A percentile compares a stretch with the other conserved stretches of the same genome.
These are phyloP conservation scores for Xylaria flabelliformis DNA, from an alignment of 495 filamentous ascomycete genomes.

Conservation along the genomic window DNA sequence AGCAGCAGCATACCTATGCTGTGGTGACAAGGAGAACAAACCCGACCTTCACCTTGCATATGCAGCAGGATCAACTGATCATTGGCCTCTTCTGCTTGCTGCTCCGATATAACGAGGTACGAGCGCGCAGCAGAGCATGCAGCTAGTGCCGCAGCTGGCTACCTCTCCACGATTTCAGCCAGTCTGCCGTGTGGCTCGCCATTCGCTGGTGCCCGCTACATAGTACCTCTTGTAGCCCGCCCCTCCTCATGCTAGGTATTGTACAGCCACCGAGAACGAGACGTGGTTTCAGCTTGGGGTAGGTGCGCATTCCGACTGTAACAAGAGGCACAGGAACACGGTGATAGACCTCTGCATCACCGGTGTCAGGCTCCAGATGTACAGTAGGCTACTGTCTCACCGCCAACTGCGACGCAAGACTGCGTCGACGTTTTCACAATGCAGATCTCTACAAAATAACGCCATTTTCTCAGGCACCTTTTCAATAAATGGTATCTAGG, in stretches of 20 bases:
- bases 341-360: neutral
- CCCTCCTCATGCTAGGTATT: conserved; percentile 6
- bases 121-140: conserved; percentile 23
- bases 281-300: conserved; percentile 23
- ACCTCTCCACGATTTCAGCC: conserved; percentile 15
- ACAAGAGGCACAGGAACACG: neutral
- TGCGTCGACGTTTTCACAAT: neutral
- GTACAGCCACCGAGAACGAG: conserved; percentile 14
- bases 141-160: conserved; percentile 23
- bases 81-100: conserved; percentile 7
- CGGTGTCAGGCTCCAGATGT: neutral
- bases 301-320: conserved; percentile 19
- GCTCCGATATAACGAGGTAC: conserved; percentile 14
- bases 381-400: conserved; percentile 9
- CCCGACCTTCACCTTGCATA: conserved; percentile 17
- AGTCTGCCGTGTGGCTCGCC: conserved; percentile 6
- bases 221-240: neutral
- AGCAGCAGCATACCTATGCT: neutral
- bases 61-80: conserved; percentile 5
- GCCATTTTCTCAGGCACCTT: neutral
- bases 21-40: conserved; percentile 8
- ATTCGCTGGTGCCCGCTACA: neutral
- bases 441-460: conserved; percentile 1
- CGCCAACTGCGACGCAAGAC: conserved; percentile 6
- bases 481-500: conserved; percentile 12